These are phyloP conservation scores for Cyclospora cayetanensis DNA, from an alignment of 169 alveolate genomes.

Conservation along the genomic window DNA sequence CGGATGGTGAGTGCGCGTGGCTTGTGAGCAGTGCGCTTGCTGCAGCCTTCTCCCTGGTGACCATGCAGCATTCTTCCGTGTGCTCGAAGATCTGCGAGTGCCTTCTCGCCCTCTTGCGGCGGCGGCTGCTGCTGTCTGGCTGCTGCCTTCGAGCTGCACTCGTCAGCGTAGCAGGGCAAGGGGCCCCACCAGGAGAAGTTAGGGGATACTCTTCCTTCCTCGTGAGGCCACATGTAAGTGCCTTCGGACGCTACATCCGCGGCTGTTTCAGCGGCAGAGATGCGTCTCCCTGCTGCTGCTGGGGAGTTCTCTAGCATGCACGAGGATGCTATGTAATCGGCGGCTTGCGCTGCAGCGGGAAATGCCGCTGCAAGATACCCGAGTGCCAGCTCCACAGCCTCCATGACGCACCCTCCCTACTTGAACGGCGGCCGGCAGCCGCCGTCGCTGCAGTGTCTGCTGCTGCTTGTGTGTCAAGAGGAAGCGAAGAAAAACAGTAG, in stretches of 20 bases:
- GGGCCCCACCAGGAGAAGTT: neutral
- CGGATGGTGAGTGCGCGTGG: neutral
- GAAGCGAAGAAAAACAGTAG: too few species aligned
- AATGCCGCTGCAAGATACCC: neutral
- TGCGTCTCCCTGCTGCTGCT: neutral
- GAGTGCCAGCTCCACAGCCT: neutral
- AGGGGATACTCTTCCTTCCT: neutral
- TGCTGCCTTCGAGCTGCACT: neutral
- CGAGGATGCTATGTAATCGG: neutral
- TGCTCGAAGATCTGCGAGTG: neutral
- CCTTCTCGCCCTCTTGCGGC: neutral
- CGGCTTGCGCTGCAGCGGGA: neutral
- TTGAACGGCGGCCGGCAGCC: too few species aligned
- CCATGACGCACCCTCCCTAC: neutral
- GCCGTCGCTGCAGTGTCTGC: too few species aligned
- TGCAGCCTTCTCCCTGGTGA: neutral
- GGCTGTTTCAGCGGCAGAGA: neutral
- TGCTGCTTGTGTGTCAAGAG: too few species aligned
- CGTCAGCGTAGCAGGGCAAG: neutral
- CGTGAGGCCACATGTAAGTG: neutral
- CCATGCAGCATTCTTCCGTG: neutral
- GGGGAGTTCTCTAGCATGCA: neutral
- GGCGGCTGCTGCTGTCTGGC: neutral
- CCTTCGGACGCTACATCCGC: neutral
- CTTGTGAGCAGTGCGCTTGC: neutral